Percentiles rank a stretch among this genome's conserved stretches.
Conservation (phyloP, 2,329 filamentous ascomycete genomes). For the Epichloe glyceriae region DNA sequence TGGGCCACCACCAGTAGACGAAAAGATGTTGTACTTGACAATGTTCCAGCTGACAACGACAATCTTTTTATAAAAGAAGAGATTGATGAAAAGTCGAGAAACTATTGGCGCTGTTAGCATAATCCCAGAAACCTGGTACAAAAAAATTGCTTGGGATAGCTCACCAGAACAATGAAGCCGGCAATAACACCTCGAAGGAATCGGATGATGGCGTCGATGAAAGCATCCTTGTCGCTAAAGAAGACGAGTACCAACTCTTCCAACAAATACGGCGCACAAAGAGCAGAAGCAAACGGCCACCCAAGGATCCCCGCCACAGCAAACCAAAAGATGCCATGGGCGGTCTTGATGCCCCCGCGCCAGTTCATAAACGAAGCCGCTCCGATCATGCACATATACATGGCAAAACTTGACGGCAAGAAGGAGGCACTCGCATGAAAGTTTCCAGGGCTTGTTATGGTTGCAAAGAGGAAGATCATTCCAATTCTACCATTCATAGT, state of each 20-base stretch:
- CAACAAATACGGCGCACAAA: constrained; percentile 66
- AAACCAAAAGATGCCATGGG: constrained; percentile 81
- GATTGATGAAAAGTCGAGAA: constrained; percentile 59
- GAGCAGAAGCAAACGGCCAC: constrained; percentile 84
- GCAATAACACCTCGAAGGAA: constrained; percentile 55
- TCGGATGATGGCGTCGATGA: constrained; percentile 46
- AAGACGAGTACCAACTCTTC: constrained; percentile 56
- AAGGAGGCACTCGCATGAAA: constrained; percentile 83
- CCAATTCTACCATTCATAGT: constrained; percentile 74
- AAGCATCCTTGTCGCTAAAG: constrained; percentile 41
- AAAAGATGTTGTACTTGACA: constrained; percentile 89
- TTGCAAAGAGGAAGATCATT: constrained; percentile 67
- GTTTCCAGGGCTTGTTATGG: constrained; percentile 74
- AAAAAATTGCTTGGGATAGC: constrained; percentile 11
- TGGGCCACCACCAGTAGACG: constrained; percentile 68
- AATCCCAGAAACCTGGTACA: no score
- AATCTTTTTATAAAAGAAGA: constrained; percentile 72
- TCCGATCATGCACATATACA: constrained; percentile 85
- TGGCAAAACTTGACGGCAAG: constrained; percentile 88
- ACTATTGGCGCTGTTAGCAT: constrained; percentile 28
- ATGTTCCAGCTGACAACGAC: constrained; percentile 82
- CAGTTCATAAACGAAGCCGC: constrained; percentile 85
- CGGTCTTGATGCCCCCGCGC: constrained; percentile 65
- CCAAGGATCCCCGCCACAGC: constrained; percentile 73
- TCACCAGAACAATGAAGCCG: constrained; percentile 56